A percentile compares a stretch with the other conserved stretches of the same genome.
These are phyloP conservation scores for Thelonectria rubi DNA, from an alignment of 2,329 filamentous ascomycete genomes.

Conservation along the genomic window DNA sequence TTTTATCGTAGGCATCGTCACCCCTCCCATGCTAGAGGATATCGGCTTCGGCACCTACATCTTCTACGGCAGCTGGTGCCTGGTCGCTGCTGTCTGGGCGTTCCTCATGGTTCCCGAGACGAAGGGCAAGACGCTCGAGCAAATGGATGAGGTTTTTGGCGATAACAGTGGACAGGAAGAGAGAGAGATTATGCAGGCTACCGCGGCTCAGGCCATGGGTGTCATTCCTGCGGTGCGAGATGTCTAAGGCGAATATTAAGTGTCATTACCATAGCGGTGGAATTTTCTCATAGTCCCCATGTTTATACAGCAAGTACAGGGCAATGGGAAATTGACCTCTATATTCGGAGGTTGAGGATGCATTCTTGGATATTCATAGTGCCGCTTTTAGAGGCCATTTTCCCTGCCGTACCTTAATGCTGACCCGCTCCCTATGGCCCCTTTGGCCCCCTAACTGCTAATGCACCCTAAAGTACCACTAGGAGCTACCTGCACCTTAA, in stretches of 20 bases:
- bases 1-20: slow-evolving; percentile 26
- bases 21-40: slow-evolving; percentile 39
- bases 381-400: too few relatives aligned
- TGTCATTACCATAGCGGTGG: neutral
- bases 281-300: too few relatives aligned
- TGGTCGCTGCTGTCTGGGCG: slow-evolving; percentile 72
- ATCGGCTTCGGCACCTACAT: slow-evolving; percentile 69
- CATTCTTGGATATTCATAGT: too few relatives aligned
- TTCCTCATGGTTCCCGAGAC: slow-evolving; percentile 71
- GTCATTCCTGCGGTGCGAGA: neutral
- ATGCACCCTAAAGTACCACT: too few relatives aligned
- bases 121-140: slow-evolving; percentile 9
- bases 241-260: neutral
- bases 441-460: too few relatives aligned
- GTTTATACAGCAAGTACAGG: too few relatives aligned
- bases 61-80: slow-evolving; percentile 77
- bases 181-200: slow-evolving; percentile 12
- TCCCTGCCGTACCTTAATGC: too few relatives aligned
- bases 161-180: slow-evolving; percentile 11
- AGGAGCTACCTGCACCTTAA: too few relatives aligned
- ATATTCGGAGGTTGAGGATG: too few relatives aligned
- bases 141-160: slow-evolving; percentile 15
- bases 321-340: too few relatives aligned
- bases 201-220: slow-evolving; percentile 4
- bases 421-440: too few relatives aligned